Evolutionary conservation across 495 filamentous ascomycete species (phyloP), one percentile per base, ranked within the genome.

Genomic region (Daldinia concentrica): DNA sequence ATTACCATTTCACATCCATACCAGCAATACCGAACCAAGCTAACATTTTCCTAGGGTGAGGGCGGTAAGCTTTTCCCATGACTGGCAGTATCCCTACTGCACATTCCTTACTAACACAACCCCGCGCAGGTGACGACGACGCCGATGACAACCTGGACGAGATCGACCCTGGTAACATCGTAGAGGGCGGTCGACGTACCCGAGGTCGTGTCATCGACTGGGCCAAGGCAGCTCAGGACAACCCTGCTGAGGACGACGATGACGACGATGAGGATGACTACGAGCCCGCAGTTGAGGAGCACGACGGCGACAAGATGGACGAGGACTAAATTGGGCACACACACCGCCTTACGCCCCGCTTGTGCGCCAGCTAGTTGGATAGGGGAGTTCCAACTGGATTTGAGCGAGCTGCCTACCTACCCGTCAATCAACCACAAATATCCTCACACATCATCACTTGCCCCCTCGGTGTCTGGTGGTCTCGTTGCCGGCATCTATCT

Each of bases 91-190:
- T 69, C 71, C 30, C 57, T 62, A 29, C 34, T 39, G 27, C 56
- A 60, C 56, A 61, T 41, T 69, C 61, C 61, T 64, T 34, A 51
- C 29, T 72, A 61, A 55, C 62, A 52, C 41, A 27, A 55, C 30
- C 43, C 1, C 50, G 26, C 58, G 1, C 14, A 60, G 90, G 88
- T 11, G 88, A 88, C 45, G 91, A 91, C 2, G 91, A 92, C 12
- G 92, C 92, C 56, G 87, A 90, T 9, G 93, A 95, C 74, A 90
- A 92, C 80, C 89, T 97, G 83, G 92, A 94, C 78, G 94, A 93
- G 79, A 96, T 98, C 79, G 93, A 96, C 77, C 80, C 86, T 39
- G 86, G 87, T 71, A 98, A 98, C 85, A 97, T 98, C 82, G 89
- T 98, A 76, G 54, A 68, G 8, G 84, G 81, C 64, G 91, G 91